These are phyloP conservation scores for Epichloe gansuensis DNA, from an alignment of 2,329 filamentous ascomycete genomes.

Conservation along the genomic window DNA sequence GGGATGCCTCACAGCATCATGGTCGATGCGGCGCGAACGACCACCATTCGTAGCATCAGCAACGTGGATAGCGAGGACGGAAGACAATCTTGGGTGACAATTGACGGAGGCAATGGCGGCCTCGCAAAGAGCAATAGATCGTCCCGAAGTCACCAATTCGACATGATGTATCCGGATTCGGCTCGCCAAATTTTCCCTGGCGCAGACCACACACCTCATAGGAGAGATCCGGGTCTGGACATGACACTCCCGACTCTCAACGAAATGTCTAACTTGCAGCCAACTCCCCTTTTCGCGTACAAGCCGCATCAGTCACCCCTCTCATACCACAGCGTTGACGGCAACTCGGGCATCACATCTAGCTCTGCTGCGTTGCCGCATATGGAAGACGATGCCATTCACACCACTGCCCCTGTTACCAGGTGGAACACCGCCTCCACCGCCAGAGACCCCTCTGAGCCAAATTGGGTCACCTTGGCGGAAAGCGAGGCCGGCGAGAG, in stretches of 20 bases:
- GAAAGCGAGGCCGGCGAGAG: slow-evolving; percentile 14
- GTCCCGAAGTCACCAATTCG: slow-evolving; percentile 13
- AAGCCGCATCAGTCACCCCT: slow-evolving; percentile 7
- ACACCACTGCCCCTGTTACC: not conserved
- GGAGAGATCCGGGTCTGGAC: slow-evolving; percentile 12
- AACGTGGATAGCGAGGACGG: slow-evolving; percentile 13
- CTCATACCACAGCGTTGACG: slow-evolving; percentile 12
- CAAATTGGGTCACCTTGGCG: slow-evolving; percentile 11
- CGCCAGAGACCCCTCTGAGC: slow-evolving; percentile 3
- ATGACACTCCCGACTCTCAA: slow-evolving; percentile 17
- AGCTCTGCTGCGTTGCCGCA: slow-evolving; percentile 22
- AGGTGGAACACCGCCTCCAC: slow-evolving; percentile 6
- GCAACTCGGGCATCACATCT: slow-evolving; percentile 18
- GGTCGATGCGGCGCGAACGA: slow-evolving; percentile 13
- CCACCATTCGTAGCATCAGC: slow-evolving; percentile 11
- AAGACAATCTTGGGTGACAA: slow-evolving; percentile 23
- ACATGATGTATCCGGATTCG: slow-evolving; percentile 17
- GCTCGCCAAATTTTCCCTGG: slow-evolving; percentile 20
- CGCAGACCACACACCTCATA: slow-evolving; percentile 15
- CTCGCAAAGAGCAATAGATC: slow-evolving; percentile 15
- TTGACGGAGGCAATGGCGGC: slow-evolving; percentile 15
- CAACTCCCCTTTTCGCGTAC: slow-evolving; percentile 4
- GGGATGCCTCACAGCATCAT: slow-evolving; percentile 14
- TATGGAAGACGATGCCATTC: slow-evolving; percentile 1
- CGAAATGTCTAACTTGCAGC: slow-evolving; percentile 14